Percentiles rank a stretch among this genome's conserved stretches.
Evolutionary conservation across 2,329 filamentous ascomycete genomes (phyloP).

Genomic region (Conoideocrella luteorostrata): DNA sequence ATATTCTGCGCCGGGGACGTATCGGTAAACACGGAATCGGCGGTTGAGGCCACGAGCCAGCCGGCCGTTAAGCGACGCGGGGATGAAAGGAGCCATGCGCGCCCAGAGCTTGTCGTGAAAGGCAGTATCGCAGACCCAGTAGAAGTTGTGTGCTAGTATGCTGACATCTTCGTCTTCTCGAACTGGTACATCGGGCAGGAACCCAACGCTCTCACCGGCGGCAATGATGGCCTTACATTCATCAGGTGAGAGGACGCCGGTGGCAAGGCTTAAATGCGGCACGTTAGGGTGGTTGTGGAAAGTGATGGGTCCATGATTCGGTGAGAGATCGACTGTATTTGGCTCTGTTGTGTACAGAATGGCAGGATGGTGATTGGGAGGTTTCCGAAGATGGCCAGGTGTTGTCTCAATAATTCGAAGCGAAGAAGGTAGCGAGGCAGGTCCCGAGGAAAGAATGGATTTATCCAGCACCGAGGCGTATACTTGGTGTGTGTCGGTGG

Average conservation of each 20-base stretch:
- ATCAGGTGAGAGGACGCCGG: constrained; percentile 50
- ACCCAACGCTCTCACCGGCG: constrained; percentile 58
- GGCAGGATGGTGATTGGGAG: constrained; percentile 61
- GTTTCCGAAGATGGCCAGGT: constrained; percentile 53
- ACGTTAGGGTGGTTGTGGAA: constrained; percentile 56
- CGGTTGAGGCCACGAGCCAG: constrained; percentile 58
- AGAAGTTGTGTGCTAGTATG: constrained; percentile 66
- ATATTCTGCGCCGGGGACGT: constrained; percentile 67
- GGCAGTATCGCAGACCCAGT: constrained; percentile 60
- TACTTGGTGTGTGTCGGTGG: constrained; percentile 34
- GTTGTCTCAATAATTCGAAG: constrained; percentile 58
- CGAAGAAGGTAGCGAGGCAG: constrained; percentile 16
- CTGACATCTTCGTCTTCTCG: constrained; percentile 59
- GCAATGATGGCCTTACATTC: constrained; percentile 63
- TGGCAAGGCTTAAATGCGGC: constrained; percentile 53
- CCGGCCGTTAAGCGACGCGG: constrained; percentile 47
- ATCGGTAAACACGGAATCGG: constrained; percentile 65
- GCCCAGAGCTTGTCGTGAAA: constrained; percentile 60
- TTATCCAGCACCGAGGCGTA: constrained; percentile 54
- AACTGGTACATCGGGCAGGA: constrained; percentile 61
- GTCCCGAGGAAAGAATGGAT: constrained; percentile 40
- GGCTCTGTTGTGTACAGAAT: constrained; percentile 56
- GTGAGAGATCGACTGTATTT: constrained; percentile 47
- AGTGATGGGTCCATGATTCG: constrained; percentile 38
- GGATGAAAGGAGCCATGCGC: constrained; percentile 53